Evolutionary conservation across 139 green algal genomes (phyloP).

Genomic region (Asterochloris sp.): DNA sequence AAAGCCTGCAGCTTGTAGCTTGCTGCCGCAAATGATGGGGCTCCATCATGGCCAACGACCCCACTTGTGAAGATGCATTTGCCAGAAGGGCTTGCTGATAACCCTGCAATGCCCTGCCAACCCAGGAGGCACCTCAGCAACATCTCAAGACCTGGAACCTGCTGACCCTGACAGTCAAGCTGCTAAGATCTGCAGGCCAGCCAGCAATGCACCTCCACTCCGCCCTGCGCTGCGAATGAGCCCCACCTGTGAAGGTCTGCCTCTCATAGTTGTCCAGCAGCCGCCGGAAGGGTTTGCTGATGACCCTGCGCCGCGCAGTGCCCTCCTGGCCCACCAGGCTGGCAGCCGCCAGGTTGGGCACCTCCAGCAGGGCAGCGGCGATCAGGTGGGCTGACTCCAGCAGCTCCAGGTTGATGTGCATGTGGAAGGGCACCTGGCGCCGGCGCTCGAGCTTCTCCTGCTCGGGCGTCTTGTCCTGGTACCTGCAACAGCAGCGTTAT

Average conservation of each 20-base stretch:
- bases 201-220: no score
- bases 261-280: constrained; percentile 93
- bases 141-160: no score
- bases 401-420: constrained; percentile 99
- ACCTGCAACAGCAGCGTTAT: background rate
- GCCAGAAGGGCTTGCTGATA: constrained; percentile 80
- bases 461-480: constrained; percentile 50
- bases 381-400: constrained; percentile 92
- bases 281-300: constrained; percentile 83
- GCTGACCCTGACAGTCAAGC: no score
- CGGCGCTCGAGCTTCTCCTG: constrained; percentile 96
- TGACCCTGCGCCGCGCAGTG: constrained; percentile 31
- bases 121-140: background rate
- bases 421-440: constrained; percentile 98
- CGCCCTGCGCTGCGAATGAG: background rate
- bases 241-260: constrained; percentile 78
- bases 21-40: no score
- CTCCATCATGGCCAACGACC: no score
- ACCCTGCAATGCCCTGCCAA: constrained; percentile 19
- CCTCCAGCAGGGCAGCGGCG: constrained; percentile 94
- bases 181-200: no score
- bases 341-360: constrained; percentile 78
- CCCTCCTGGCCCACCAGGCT: constrained; percentile 8
- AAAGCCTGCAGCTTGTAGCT: no score
- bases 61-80: constrained; percentile 82